phyloP scores from a whole-genome alignment of 768 basidiomycete species.

The Mycena epipterygia region DNA sequence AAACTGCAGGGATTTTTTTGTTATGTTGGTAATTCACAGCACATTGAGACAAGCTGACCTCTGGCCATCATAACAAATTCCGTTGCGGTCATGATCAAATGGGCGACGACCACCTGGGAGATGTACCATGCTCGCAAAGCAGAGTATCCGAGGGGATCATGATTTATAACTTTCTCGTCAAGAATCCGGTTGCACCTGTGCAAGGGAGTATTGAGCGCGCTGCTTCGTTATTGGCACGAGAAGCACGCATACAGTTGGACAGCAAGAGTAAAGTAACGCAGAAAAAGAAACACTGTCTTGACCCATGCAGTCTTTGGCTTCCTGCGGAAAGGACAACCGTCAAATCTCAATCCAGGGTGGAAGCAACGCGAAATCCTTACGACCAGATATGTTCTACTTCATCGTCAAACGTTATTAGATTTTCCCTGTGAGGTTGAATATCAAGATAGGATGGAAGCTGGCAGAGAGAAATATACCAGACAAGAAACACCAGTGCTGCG shows the following conservation, averaged over 20 bases:
- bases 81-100: constrained; percentile 27
- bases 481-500: constrained; percentile 34
- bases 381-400: constrained; percentile 49
- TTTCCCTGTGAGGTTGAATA: constrained; percentile 41
- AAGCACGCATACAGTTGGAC: constrained; percentile 21
- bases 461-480: constrained; percentile 33
- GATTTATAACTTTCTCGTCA: constrained; percentile 17
- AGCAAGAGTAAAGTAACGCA: constrained; percentile 30
- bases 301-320: constrained; percentile 32
- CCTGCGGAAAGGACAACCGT: constrained; percentile 3
- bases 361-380: constrained; percentile 22
- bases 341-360: not conserved
- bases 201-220: not conserved
- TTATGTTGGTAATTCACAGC: not conserved
- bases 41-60: constrained; percentile 2
- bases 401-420: constrained; percentile 45
- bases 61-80: constrained; percentile 36
- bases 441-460: not conserved
- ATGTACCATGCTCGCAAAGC: constrained; percentile 30
- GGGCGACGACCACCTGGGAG: constrained; percentile 26
- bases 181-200: constrained; percentile 29
- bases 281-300: constrained; percentile 25
- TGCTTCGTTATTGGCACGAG: not conserved
- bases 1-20: constrained; percentile 7
- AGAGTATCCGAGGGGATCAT: not conserved